Conservation (phyloP, 2,329 filamentous ascomycete species). For the Fusarium gaditjirri region DNA sequence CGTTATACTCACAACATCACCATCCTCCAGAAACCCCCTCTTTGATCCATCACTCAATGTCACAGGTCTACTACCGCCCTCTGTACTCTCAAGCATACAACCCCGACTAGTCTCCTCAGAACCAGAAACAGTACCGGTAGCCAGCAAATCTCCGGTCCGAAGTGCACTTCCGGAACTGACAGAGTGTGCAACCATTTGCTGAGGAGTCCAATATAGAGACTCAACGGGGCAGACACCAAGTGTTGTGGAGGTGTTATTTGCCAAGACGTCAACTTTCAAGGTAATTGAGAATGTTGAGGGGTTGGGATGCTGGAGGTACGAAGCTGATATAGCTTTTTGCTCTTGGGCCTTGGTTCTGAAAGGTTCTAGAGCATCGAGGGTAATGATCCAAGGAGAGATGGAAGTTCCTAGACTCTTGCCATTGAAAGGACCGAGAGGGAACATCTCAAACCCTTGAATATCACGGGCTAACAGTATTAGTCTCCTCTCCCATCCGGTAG, state of each 20-base stretch:
- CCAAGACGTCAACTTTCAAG: slow-evolving; percentile 45
- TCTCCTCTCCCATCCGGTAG: neutral
- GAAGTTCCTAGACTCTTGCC: slow-evolving; percentile 69
- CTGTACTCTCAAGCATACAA: slow-evolving; percentile 54
- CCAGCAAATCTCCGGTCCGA: slow-evolving; percentile 52
- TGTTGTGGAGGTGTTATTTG: slow-evolving; percentile 4
- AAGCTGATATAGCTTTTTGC: neutral
- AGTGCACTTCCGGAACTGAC: slow-evolving; percentile 25
- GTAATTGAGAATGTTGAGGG: slow-evolving; percentile 50
- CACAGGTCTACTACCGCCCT: slow-evolving; percentile 49
- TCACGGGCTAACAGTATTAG: slow-evolving; percentile 59
- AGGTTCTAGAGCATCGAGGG: slow-evolving; percentile 68
- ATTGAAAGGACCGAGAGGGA: slow-evolving; percentile 69
- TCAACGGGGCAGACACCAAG: slow-evolving; percentile 8
- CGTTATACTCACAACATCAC: slow-evolving; percentile 52
- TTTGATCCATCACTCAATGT: slow-evolving; percentile 45
- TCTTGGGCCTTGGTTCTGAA: slow-evolving; percentile 54
- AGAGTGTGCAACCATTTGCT: slow-evolving; percentile 25
- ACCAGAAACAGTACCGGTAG: slow-evolving; percentile 56
- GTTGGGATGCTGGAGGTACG: slow-evolving; percentile 50
- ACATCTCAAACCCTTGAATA: slow-evolving; percentile 71
- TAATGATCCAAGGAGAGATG: slow-evolving; percentile 71
- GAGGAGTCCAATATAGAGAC: slow-evolving; percentile 19
- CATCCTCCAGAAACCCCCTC: slow-evolving; percentile 53
- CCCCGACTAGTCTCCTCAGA: slow-evolving; percentile 48